Evolutionary conservation across 441 rosid species (phyloP), one percentile per base, ranked within the genome.

Genomic region (Bruguiera hainesii): DNA sequence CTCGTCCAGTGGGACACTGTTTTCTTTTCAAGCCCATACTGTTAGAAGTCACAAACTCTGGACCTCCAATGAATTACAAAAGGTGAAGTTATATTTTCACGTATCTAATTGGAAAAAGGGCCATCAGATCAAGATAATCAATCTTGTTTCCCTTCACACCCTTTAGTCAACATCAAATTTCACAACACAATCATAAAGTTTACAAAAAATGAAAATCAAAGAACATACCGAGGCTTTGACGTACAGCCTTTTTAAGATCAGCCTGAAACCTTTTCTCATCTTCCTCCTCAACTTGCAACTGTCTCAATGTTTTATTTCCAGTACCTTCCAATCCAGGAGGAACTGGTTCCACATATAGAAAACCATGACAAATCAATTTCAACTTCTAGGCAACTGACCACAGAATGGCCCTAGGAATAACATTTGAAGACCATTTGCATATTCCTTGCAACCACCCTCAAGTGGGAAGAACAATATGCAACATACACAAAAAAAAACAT

Each of bases 261-360:
- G 98, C 94, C 79, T 94, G 99, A 79, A 89, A 94, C 73, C 92
- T 86, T 80, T 91, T 93, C 82, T 94, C 98, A 39, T 89, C 93
- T 46, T 88, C 97, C 78, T 91, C 96, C 82, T 91, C 94, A 48
- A 82, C 86, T 70, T 86, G 89, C 67, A 91, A 80, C 67, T 87
- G 90, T 72, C 96, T 86, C 76, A 83, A 76, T 65, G 97, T 87
- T 82, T 83, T 94, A 61, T 84, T 77, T 79, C 76, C 85, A 58
- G 63, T 62, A 61, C 85, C 93, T 76, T 57, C 85, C 70, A 72
- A 70, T 66, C 60, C 56, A 66, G 60, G 59, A 77, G 71, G 59
- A 66, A 57, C 84, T 84, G 76, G 28, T 48, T 70, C 57, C 69
- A 63, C 48, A 63, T 42, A 61, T 63, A 66, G 66, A 64, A 68